Conservation (phyloP, 1,284 basidiomycete genomes). For the Vanrija sp. region DNA sequence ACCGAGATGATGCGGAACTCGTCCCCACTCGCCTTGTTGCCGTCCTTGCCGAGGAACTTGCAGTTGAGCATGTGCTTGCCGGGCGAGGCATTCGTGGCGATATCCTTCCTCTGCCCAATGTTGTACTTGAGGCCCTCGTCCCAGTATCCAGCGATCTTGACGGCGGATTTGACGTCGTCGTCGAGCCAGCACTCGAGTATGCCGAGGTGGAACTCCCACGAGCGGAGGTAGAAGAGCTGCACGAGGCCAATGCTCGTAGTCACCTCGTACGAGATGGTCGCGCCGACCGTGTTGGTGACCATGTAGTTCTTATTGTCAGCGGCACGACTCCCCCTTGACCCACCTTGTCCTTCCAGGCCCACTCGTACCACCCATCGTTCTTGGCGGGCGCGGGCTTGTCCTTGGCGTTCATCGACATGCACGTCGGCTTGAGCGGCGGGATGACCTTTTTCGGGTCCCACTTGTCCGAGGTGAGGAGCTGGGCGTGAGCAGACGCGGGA, state of each 20-base stretch:
- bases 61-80: too few species aligned
- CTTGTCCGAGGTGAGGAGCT: not conserved
- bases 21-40: too few species aligned
- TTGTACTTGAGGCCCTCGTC: too few species aligned
- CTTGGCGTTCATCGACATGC: constrained; percentile 29
- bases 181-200: constrained; percentile 41
- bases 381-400: constrained; percentile 26
- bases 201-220: constrained; percentile 28
- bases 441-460: constrained; percentile 6
- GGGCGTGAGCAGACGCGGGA: not conserved
- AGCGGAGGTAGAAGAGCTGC: constrained; percentile 38
- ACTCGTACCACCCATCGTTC: constrained; percentile 36
- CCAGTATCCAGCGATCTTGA: constrained; percentile 36
- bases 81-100: too few species aligned
- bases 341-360: constrained; percentile 28
- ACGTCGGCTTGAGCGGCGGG: constrained; percentile 34
- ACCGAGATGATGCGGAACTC: too few species aligned
- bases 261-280: constrained; percentile 35
- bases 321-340: too few species aligned
- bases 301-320: constrained; percentile 35
- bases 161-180: constrained; percentile 16
- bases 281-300: constrained; percentile 33
- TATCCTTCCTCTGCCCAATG: too few species aligned
- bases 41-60: too few species aligned
- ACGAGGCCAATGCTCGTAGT: constrained; percentile 24